Base-by-base conservation (phyloP, 192 early-diverging fungal genomes). In the Globomyces pollinis-pini region DNA sequence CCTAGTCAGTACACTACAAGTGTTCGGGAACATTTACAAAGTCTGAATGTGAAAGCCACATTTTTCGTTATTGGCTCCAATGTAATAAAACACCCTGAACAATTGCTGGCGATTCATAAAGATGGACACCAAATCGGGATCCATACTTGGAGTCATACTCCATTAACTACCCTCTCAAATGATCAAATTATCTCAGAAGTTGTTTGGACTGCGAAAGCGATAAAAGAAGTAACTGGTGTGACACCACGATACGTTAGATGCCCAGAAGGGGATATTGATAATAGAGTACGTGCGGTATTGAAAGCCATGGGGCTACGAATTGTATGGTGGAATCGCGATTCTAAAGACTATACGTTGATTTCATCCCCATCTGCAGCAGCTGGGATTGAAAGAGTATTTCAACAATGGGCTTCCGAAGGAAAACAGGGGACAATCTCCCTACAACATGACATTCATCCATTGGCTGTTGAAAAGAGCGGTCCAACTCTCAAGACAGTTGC, bases 151-250 rank as follows among this genome's bases (percentile, higher is more conserved):
- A 76, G 78, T 13, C 84, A 87, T 41, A 52, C 57, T 8, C 64
- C 65, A 13, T 34, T 85, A 45, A 79, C 83, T 1, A 54, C 74
- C 7, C 47, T 78, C 38, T 76, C 84, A 32, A 84, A 74, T 31
- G 84, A 83, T 32, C 69, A 83, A 66, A 73, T 87, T 36, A 67
- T 87, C 20, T 81, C 78, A 31, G 85, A 87, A 59, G 66, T 84
- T 57, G 56, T 72, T 35, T 66, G 57, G 21, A 76, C 80, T 28
- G 71, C 76, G 15, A 75, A 73, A 8, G 60, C 63, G 13, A 78
- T 85, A 50, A 61, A 70, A 51, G 60, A 73, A 20, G 38, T 70
- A 16, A 74, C 73, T 36, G 79, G 79, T 31, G 53, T 83, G 24
- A 49, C 71, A 12, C 79, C 84, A n/a, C 28, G 49, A 34, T 69